Percentiles rank a stretch among this genome's conserved stretches.
These are phyloP conservation scores for Tetraselmis chui DNA, from an alignment of 139 green algal species.

Conservation along the genomic window DNA sequence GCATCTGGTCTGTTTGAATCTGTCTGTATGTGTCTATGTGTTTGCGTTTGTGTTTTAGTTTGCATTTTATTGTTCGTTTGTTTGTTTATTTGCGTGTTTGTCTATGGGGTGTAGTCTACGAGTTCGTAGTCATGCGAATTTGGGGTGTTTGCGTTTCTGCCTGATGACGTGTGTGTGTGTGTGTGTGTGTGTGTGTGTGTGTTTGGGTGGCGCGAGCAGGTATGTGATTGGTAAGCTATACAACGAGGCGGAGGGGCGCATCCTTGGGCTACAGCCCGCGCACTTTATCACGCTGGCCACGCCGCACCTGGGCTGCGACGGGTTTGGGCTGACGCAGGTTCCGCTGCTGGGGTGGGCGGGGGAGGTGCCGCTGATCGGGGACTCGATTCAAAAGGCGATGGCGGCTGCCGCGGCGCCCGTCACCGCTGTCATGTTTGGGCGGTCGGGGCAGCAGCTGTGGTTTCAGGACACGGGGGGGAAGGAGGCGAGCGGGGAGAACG, in stretches of 20 bases:
- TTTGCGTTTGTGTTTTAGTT: too few relatives aligned
- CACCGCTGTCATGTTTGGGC: conserved; percentile 25
- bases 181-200: too few relatives aligned
- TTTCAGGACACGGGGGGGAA: neutral
- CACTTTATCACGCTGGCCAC: conserved; percentile 78
- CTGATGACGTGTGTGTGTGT: too few relatives aligned
- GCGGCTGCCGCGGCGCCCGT: conserved; percentile 39
- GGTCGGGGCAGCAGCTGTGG: neutral
- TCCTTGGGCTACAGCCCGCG: conserved; percentile 50
- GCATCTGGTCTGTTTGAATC: too few relatives aligned
- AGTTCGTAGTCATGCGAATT: too few relatives aligned
- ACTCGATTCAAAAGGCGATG: conserved; percentile 25
- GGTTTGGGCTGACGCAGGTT: neutral
- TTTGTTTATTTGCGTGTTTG: too few relatives aligned
- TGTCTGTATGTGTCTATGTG: too few relatives aligned
- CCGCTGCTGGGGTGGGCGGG: conserved; percentile 8
- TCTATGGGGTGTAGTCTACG: too few relatives aligned
- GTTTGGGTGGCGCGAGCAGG: too few relatives aligned
- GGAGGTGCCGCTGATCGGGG: neutral
- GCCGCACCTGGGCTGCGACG: conserved; percentile 71
- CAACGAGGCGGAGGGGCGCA: conserved; percentile 22
- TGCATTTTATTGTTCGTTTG: too few relatives aligned
- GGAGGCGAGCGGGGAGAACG: neutral
- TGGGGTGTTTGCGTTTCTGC: too few relatives aligned
- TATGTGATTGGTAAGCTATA: conserved; percentile 44